phyloP scores from a whole-genome alignment of 169 alveolate genomes.

The Prorocentrum cordatum region DNA sequence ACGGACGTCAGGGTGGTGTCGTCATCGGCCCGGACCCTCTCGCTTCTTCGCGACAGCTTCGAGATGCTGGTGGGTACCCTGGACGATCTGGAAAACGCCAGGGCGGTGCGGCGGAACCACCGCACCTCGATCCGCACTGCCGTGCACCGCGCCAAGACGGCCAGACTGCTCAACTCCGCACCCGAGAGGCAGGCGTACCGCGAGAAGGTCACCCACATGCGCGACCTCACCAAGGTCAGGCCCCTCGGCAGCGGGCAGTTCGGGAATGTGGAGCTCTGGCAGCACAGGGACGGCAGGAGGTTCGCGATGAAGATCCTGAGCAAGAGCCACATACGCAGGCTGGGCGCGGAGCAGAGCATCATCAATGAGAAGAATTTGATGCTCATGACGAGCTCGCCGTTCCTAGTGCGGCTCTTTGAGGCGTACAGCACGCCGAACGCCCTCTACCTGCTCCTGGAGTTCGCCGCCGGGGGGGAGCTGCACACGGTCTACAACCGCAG shows the following conservation, averaged over 20 bases:
- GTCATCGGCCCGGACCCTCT: too few species aligned
- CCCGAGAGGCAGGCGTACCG: too few species aligned
- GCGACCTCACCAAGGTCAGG: not conserved
- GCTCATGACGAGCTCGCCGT: slow-evolving; percentile 74
- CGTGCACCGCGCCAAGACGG: too few species aligned
- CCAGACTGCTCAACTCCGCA: too few species aligned
- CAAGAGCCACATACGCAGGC: slow-evolving; percentile 75
- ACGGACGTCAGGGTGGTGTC: too few species aligned
- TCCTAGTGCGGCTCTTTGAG: slow-evolving; percentile 75
- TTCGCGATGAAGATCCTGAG: slow-evolving; percentile 82
- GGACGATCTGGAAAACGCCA: too few species aligned
- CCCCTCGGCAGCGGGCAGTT: not conserved
- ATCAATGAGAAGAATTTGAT: slow-evolving; percentile 76
- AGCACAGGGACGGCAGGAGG: slow-evolving; percentile 72
- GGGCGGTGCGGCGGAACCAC: too few species aligned
- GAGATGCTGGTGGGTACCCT: too few species aligned
- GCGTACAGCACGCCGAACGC: slow-evolving; percentile 75
- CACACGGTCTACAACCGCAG: slow-evolving; percentile 74
- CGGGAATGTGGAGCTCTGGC: not conserved
- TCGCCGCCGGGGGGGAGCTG: slow-evolving; percentile 79
- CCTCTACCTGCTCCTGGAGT: slow-evolving; percentile 78
- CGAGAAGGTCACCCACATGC: too few species aligned
- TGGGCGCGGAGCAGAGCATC: slow-evolving; percentile 76
- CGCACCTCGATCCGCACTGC: too few species aligned
- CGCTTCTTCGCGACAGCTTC: too few species aligned